Evolutionary conservation across 176 grass and related monocot species (phyloP).

Genomic region (Panicum miliaceum): DNA sequence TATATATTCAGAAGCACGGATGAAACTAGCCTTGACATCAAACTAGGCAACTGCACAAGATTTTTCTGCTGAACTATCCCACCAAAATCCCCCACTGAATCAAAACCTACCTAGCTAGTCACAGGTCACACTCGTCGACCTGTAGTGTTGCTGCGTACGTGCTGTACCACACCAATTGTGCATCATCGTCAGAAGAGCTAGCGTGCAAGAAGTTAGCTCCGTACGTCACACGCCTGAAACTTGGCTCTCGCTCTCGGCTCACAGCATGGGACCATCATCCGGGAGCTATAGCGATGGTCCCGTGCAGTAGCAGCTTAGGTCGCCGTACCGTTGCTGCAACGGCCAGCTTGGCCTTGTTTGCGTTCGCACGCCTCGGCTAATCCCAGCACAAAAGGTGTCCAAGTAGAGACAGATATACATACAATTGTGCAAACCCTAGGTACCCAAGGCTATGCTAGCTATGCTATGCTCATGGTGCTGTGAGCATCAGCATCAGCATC

Average conservation of each 20-base stretch:
- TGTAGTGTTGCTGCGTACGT: too few relatives aligned
- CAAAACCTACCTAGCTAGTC: too few relatives aligned
- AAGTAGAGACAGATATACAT: constrained; percentile 20
- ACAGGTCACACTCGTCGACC: too few relatives aligned
- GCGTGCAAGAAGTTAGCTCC: neutral
- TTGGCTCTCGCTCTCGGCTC: neutral
- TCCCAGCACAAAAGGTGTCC: constrained; percentile 30
- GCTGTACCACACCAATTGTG: neutral
- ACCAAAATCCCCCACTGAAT: too few relatives aligned
- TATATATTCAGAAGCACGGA: too few relatives aligned
- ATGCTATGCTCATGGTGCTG: constrained; percentile 8
- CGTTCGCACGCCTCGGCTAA: constrained; percentile 17
- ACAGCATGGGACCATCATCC: constrained; percentile 14
- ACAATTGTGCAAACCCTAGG: constrained; percentile 39
- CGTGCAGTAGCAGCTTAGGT: neutral
- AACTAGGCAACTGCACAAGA: too few relatives aligned
- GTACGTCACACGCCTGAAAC: neutral
- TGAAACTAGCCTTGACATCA: too few relatives aligned
- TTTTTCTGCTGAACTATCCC: too few relatives aligned
- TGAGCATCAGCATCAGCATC: constrained; percentile 32
- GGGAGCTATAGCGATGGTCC: constrained; percentile 4
- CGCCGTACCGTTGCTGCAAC: constrained; percentile 15
- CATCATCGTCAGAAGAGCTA: neutral
- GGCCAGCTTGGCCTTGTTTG: constrained; percentile 32
- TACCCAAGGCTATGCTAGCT: neutral